A percentile compares a stretch with the other conserved stretches of the same genome.
Conservation (phyloP, 2,329 filamentous ascomycete genomes). For the Zasmidium cellare region DNA sequence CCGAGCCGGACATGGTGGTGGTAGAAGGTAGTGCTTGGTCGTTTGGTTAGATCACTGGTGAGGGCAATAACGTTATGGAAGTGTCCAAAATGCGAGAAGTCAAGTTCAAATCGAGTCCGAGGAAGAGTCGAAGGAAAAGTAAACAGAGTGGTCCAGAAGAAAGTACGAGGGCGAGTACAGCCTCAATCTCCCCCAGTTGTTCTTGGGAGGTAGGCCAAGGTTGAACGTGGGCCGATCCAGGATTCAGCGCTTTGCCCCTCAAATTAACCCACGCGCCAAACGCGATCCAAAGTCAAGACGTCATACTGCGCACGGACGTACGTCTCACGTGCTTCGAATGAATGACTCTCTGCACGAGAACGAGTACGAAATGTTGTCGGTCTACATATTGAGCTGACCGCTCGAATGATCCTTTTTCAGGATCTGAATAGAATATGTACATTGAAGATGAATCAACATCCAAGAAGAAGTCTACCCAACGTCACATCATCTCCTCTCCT, state of each 20-base stretch:
- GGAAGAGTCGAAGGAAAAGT: too few species aligned
- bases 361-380: too few species aligned
- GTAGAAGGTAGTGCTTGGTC: not conserved
- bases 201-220: not conserved
- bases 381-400: too few species aligned
- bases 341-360: too few species aligned
- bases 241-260: not conserved
- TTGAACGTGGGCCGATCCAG: not conserved
- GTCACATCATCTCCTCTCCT: not conserved
- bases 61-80: too few species aligned
- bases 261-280: not conserved
- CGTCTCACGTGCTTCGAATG: not conserved
- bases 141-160: not conserved
- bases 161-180: not conserved
- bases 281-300: not conserved
- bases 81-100: too few species aligned
- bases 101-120: not conserved
- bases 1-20: constrained; percentile 3
- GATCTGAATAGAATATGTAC: too few species aligned
- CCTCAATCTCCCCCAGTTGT: not conserved
- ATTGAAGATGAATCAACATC: not conserved
- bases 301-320: not conserved
- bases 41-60: not conserved
- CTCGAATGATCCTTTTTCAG: too few species aligned
- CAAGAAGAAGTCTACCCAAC: not conserved